These are phyloP conservation scores for Trichophyton benhamiae DNA, from an alignment of 2,329 filamentous ascomycete species.

Conservation along the genomic window DNA sequence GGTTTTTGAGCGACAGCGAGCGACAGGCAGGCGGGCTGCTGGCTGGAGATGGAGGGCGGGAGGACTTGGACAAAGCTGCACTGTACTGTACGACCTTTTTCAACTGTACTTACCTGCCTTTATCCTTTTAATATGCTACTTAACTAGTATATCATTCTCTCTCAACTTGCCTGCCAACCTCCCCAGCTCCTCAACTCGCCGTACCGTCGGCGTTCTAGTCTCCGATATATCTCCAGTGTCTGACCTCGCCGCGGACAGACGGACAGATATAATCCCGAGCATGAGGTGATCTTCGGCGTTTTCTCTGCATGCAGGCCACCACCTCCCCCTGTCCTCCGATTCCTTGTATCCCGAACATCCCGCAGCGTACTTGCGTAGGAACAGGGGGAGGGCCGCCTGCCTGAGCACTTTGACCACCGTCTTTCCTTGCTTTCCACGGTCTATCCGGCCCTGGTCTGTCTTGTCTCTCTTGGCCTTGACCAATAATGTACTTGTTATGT, in stretches of 20 bases:
- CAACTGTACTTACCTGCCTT: background rate
- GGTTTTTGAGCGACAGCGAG: background rate
- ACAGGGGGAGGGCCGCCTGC: too few relatives aligned
- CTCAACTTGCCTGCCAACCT: background rate
- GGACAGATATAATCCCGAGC: too few relatives aligned
- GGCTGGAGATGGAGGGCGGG: background rate
- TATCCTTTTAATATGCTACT: slow-evolving; percentile 1
- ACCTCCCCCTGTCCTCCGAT: too few relatives aligned
- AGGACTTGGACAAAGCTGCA: background rate
- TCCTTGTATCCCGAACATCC: too few relatives aligned
- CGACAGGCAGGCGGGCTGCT: background rate
- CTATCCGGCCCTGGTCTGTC: background rate
- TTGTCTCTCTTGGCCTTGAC: background rate
- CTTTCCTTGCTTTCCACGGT: background rate
- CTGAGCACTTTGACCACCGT: background rate
- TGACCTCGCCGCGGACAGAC: too few relatives aligned
- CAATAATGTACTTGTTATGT: too few relatives aligned
- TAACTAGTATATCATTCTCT: background rate
- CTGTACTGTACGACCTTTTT: background rate
- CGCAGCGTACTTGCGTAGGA: too few relatives aligned
- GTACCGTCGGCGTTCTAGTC: background rate
- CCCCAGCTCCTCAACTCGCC: background rate
- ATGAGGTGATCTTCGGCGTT: too few relatives aligned
- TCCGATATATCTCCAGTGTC: background rate
- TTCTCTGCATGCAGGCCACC: too few relatives aligned